Evolutionary conservation across 768 basidiomycete genomes (phyloP).

Genomic region (Lyophyllum atratum): DNA sequence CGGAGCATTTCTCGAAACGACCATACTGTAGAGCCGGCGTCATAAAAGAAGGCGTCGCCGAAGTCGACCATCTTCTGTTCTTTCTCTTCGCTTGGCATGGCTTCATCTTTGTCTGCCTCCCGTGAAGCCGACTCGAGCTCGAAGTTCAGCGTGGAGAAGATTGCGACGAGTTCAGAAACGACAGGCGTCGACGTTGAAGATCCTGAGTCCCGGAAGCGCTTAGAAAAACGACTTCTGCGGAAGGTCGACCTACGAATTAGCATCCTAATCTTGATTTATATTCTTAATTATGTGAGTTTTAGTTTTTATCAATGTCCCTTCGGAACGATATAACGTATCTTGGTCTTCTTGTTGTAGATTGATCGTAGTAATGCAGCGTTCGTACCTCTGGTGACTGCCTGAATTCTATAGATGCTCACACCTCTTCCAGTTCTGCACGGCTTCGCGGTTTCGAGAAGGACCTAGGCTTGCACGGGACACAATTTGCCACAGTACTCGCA

Average conservation of each 20-base stretch:
- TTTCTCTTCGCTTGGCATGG: too few species aligned
- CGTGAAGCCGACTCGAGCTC: too few species aligned
- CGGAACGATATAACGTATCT: not conserved
- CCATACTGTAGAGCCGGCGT: too few species aligned
- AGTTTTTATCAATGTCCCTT: too few species aligned
- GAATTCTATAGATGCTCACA: not conserved
- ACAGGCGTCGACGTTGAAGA: not conserved
- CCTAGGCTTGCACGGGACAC: constrained; percentile 44
- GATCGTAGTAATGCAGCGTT: too few species aligned
- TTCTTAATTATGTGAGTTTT: constrained; percentile 23
- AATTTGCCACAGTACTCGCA: constrained; percentile 52
- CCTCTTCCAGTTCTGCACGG: constrained; percentile 46
- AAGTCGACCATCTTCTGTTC: too few species aligned
- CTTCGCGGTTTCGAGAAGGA: constrained; percentile 54
- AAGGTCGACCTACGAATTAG: constrained; percentile 43
- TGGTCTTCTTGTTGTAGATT: too few species aligned
- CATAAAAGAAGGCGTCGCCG: too few species aligned
- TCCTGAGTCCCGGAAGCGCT: not conserved
- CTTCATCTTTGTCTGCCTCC: too few species aligned
- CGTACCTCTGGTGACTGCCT: not conserved
- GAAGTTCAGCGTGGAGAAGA: too few species aligned
- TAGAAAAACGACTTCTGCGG: constrained; percentile 26
- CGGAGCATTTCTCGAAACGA: too few species aligned
- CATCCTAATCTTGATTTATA: constrained; percentile 26
- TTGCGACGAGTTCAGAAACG: too few species aligned